Percentiles rank a stretch among this genome's conserved stretches.
Evolutionary conservation across 1,139 yeast genomes (phyloP).

Genomic region (Taphrina confusa): DNA sequence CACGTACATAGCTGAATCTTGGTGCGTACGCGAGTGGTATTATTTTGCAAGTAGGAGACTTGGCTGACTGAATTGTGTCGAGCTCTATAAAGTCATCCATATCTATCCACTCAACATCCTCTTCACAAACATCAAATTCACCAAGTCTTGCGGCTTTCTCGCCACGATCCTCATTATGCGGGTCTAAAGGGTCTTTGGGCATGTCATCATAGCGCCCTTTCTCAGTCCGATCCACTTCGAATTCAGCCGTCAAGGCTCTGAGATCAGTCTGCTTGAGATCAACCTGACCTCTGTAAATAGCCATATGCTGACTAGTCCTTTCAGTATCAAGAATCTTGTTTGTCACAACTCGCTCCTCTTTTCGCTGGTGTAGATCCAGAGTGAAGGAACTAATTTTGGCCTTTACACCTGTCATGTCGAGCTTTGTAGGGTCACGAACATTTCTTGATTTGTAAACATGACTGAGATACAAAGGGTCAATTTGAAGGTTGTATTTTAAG

Average conservation of each 20-base stretch:
- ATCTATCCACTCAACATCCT: slow-evolving; percentile 73
- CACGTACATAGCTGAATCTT: slow-evolving; percentile 71
- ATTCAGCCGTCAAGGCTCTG: slow-evolving; percentile 62
- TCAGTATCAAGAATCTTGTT: slow-evolving; percentile 61
- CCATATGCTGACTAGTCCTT: slow-evolving; percentile 59
- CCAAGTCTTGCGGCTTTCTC: slow-evolving; percentile 15
- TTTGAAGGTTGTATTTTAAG: slow-evolving; percentile 71
- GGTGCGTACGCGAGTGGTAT: slow-evolving; percentile 74
- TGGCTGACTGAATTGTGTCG: slow-evolving; percentile 50
- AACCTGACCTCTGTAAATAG: slow-evolving; percentile 74
- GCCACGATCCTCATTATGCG: slow-evolving; percentile 17
- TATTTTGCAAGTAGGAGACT: slow-evolving; percentile 46
- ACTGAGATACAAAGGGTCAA: slow-evolving; percentile 72
- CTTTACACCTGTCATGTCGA: slow-evolving; percentile 70
- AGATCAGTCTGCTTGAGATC: slow-evolving; percentile 72
- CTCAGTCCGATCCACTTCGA: slow-evolving; percentile 1
- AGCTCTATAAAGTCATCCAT: slow-evolving; percentile 77
- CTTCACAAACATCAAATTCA: slow-evolving; percentile 50
- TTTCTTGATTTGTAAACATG: slow-evolving; percentile 66
- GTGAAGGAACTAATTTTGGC: slow-evolving; percentile 65
- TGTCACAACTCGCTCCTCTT: slow-evolving; percentile 63
- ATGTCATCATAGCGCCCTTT: background rate
- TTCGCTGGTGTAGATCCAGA: slow-evolving; percentile 82
- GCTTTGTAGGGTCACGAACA: slow-evolving; percentile 50
- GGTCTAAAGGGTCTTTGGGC: slow-evolving; percentile 32